These are phyloP conservation scores for Rutidosis leptorrhynchoides DNA, from an alignment of 129 eudicot species.

Conservation along the genomic window DNA sequence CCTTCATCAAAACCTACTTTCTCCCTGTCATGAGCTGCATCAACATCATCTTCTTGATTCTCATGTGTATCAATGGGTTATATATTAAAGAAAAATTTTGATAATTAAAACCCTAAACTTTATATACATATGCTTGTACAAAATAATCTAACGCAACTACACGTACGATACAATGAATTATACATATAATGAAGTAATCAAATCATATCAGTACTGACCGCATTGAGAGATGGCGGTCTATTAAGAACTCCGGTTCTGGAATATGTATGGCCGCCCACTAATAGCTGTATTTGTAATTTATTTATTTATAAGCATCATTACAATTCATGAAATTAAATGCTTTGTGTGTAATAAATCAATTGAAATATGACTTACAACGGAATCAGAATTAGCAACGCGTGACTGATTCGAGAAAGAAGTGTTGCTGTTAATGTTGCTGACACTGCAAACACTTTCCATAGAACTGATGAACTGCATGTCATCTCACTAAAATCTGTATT, in stretches of 20 bases:
- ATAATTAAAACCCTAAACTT: too few relatives aligned
- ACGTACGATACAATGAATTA: neutral
- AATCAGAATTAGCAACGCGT: neutral
- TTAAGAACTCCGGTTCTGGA: constrained; percentile 66
- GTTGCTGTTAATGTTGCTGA: neutral
- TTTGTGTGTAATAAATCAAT: neutral
- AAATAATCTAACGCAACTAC: neutral
- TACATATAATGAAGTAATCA: neutral
- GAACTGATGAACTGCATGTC: neutral
- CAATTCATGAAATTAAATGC: neutral
- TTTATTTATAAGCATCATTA: neutral
- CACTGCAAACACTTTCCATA: neutral
- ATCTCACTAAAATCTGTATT: neutral
- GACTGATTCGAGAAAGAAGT: neutral
- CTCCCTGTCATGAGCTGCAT: too few relatives aligned
- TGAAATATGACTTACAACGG: neutral
- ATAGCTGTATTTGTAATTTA: constrained; percentile 43
- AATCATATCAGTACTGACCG: constrained; percentile 50
- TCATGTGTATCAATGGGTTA: too few relatives aligned
- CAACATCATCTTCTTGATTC: too few relatives aligned
- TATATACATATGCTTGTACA: too few relatives aligned
- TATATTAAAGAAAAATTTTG: too few relatives aligned
- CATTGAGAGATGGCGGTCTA: constrained; percentile 57
- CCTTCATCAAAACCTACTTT: too few relatives aligned
- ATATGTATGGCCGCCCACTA: constrained; percentile 50